Evolutionary conservation across 164 flowering plant species (phyloP).

Genomic region (Buxus sempervirens): DNA sequence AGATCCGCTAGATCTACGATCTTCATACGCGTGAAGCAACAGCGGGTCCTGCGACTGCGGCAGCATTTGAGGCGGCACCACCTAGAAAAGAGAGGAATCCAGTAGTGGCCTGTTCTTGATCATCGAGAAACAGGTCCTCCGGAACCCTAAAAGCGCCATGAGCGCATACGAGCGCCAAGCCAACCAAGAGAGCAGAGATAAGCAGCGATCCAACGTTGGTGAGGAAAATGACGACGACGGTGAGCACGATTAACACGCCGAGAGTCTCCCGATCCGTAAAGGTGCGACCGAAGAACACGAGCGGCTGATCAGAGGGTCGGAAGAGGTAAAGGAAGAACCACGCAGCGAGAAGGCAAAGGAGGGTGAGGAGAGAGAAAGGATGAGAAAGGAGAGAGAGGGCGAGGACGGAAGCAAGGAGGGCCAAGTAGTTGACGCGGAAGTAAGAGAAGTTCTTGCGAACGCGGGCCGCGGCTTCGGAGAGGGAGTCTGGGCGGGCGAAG

Average conservation of each 20-base stretch:
- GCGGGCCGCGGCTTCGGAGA: conserved; percentile 71
- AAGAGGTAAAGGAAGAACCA: conserved; percentile 80
- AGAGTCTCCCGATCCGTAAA: conserved; percentile 66
- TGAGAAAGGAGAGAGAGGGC: conserved; percentile 63
- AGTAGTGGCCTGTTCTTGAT: conserved; percentile 43
- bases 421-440: conserved; percentile 69
- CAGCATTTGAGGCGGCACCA: conserved; percentile 51
- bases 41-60: conserved; percentile 39
- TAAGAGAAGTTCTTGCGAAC: conserved; percentile 71
- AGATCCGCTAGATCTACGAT: conserved; percentile 8
- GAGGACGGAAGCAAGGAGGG: conserved; percentile 40
- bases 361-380: conserved; percentile 64
- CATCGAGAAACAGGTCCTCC: conserved; percentile 80
- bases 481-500: conserved; percentile 58
- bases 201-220: conserved; percentile 76
- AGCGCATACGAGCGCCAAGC: conserved; percentile 45
- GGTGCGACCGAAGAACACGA: conserved; percentile 55
- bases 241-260: conserved; percentile 34
- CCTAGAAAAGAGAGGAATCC: conserved; percentile 80
- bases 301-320: conserved; percentile 72
- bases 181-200: conserved; percentile 59
- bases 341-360: conserved; percentile 49
- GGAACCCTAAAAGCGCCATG: conserved; percentile 79
- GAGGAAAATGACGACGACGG: conserved; percentile 56
- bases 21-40: conserved; percentile 43